Base-by-base conservation (phyloP, 179 eudicot genomes). In the Monotropa hypopitys region DNA sequence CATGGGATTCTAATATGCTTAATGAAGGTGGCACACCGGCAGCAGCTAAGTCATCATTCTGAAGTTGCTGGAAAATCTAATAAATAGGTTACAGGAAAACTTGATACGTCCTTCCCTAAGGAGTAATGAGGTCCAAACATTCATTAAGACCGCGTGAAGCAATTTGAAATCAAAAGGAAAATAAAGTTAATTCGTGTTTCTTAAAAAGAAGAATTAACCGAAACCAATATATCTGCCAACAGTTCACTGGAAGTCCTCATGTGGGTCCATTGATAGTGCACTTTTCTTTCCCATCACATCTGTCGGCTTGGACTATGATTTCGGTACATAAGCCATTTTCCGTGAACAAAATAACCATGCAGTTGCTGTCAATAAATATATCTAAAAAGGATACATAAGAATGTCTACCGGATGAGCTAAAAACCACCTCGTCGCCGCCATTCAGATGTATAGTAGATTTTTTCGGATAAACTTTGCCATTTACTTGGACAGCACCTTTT, bases 371-470 rank as follows among this genome's bases (percentile, higher is more conserved):
- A 26, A 61, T 46, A n/a, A 72, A 66, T 20, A 33, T 0, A 28
- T 51, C 46, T 45, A 46, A 46, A 26, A 84, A 90, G 98, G 98
- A 93, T 93, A 93, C 98, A 76, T 90, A 93, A 84, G 93, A 89
- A 87, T 92, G 87, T 81, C 81, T 84, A 18, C 89, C 93, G 20
- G 88, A 76, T 73, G 84, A 76, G 76, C 86, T 88, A 78, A 93
- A 93, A 50, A 92, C 80, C 85, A 93, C 84, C 77, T 90, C 98
- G 81, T 93, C 98, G 49, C 98, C 98, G 30, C 84, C 93, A 70
- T 78, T 84, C 57, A 93, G 83, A 62, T 79, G 84, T 33, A 86
- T 56, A 46, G 88, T 78, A 23, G 95, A 78, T 33, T 88, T 86
- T 80, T 85, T 90, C 32, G 84, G 84, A 68, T 80, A 88, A 51